phyloP scores from a whole-genome alignment of 164 flowering plant genomes.

The Aristolochia fimbriata region DNA sequence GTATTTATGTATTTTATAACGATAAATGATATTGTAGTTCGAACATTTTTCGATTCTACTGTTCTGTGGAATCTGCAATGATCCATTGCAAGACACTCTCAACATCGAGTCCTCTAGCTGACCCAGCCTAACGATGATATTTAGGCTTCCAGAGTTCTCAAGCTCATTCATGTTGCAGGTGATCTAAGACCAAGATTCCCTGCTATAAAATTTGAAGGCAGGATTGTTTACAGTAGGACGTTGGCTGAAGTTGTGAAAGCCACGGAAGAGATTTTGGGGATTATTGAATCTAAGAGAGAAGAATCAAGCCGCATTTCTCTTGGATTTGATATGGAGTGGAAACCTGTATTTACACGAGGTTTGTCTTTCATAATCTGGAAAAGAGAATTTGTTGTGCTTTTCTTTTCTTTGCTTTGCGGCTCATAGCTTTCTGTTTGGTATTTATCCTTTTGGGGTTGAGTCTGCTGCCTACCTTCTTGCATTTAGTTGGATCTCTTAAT shows the following conservation, averaged over 20 bases:
- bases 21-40: no score
- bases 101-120: no score
- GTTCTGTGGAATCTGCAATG: no score
- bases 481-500: no score
- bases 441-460: no score
- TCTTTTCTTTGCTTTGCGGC: not conserved
- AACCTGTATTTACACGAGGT: conserved; percentile 62
- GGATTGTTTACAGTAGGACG: conserved; percentile 47
- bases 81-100: no score
- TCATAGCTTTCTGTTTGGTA: no score
- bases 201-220: conserved; percentile 43
- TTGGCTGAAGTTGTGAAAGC: conserved; percentile 50
- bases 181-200: conserved; percentile 26
- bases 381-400: not conserved
- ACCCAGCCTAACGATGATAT: no score
- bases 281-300: conserved; percentile 26
- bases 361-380: not conserved
- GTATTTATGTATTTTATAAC: no score
- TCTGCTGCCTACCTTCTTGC: no score
- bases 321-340: conserved; percentile 91
- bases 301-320: conserved; percentile 27
- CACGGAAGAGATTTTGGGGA: conserved; percentile 39
- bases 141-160: no score
- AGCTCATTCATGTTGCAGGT: conserved; percentile 14
- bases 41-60: no score